phyloP scores from a whole-genome alignment of 768 basidiomycete genomes.

The Suillus lakei region DNA sequence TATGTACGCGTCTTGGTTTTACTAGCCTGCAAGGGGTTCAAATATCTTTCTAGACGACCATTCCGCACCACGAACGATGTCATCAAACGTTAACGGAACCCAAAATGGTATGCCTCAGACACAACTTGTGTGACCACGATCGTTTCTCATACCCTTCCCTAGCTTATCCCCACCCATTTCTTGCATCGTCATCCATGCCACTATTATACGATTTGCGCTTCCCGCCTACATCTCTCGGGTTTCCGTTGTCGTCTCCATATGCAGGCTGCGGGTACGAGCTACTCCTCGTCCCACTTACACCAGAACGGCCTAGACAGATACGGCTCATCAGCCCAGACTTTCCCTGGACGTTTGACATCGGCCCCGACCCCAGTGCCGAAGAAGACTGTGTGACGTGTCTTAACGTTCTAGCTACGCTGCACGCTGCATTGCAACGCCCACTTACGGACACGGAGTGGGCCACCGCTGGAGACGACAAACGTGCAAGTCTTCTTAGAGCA shows the following conservation, averaged over 20 bases:
- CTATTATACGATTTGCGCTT: slow-evolving; percentile 6
- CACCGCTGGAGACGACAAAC: neutral
- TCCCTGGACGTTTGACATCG: slow-evolving; percentile 14
- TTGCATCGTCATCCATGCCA: neutral
- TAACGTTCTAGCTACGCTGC: slow-evolving; percentile 6
- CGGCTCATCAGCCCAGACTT: slow-evolving; percentile 13
- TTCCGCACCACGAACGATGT: neutral
- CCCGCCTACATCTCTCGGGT: neutral
- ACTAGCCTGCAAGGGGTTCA: neutral
- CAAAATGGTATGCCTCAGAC: neutral
- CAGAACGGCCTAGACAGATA: neutral
- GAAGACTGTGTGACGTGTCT: slow-evolving; percentile 5
- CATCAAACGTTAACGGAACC: neutral
- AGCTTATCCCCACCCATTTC: neutral
- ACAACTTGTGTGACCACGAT: neutral
- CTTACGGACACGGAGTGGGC: slow-evolving; percentile 12
- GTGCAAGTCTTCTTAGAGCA: slow-evolving; percentile 6
- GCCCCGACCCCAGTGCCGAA: neutral
- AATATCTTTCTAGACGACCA: neutral
- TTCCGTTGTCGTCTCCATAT: slow-evolving; percentile 7
- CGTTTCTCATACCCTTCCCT: neutral
- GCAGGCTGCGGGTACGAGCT: neutral
- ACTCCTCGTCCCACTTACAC: slow-evolving; percentile 4
- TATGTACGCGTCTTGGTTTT: neutral
- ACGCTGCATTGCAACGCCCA: slow-evolving; percentile 10